phyloP scores from a whole-genome alignment of 345 rosid genomes.

The Cardamine occulta region DNA sequence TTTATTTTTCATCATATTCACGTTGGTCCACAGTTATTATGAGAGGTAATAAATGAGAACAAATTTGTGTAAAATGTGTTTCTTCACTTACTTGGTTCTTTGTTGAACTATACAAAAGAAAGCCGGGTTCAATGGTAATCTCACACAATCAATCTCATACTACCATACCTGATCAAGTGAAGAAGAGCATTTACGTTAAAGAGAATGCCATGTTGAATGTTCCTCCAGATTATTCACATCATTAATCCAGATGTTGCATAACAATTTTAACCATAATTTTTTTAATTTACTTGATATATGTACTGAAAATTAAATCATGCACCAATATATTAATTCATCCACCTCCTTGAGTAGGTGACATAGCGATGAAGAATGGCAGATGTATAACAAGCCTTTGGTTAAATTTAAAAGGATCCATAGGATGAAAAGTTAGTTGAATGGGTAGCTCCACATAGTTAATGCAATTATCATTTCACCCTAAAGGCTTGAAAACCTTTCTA shows the following conservation, averaged over 20 bases:
- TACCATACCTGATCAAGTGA: neutral
- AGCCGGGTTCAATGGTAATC: neutral
- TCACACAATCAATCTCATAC: neutral
- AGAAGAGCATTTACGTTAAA: neutral
- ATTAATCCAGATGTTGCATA: conserved; percentile 4
- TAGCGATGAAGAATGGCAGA: conserved; percentile 21
- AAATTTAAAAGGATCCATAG: conserved; percentile 31
- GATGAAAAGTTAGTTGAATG: conserved; percentile 37
- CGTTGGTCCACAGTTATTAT: conserved; percentile 30
- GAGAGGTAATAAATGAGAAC: neutral
- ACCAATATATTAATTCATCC: conserved; percentile 4
- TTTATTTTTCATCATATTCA: neutral
- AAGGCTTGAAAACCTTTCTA: conserved; percentile 14
- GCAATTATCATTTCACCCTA: conserved; percentile 10
- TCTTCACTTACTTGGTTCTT: conserved; percentile 17
- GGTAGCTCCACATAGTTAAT: conserved; percentile 34
- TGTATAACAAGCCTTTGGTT: conserved; percentile 20
- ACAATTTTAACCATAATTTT: neutral
- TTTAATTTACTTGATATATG: neutral
- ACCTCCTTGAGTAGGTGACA: conserved; percentile 30
- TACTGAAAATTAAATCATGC: neutral
- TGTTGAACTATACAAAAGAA: neutral
- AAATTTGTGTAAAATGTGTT: conserved; percentile 12
- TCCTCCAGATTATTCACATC: neutral
- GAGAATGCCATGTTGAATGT: neutral